Evolutionary conservation across 345 rosid genomes (phyloP), one percentile per base, ranked within the genome.

Genomic region (Capsella bursapastoris): DNA sequence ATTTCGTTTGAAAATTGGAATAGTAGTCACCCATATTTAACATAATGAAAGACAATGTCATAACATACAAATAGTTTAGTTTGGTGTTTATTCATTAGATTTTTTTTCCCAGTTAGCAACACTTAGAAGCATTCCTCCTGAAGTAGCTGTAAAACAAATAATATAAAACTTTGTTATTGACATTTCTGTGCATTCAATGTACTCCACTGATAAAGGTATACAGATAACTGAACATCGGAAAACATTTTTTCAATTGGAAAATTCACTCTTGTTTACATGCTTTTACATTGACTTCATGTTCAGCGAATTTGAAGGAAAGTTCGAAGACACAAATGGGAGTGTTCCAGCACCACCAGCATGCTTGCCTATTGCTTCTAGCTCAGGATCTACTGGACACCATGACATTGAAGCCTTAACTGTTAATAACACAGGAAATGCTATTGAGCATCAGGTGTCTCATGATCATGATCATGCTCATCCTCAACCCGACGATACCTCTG

Each of bases 241-340:
- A 55, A 40, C 11, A 53, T 67, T 35, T 22, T 10, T 27, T 10
- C 0, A 7, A 29, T 68, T 66, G 11, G 35, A 6, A 29, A 48
- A 8, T 5, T 28, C 25, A 28, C 53, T 48, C 34, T 56, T 1
- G 15, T 48, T 69, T 12, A 41, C 68, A 65, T 72, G 44, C 22
- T 50, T 63, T 77, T 41, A 12, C 31, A 71, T 70, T 59, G 71
- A 25, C 57, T 41, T 34, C 31, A 49, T 71, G 60, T 76, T 57
- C 78, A 95, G 99, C 74, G 96, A 87, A 85, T 95, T 95, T 70
- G 97, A 92, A 82, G 95, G 89, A 81, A 95, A 86, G 83, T 83
- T 86, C 47, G 98, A 90, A 77, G 98, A 95, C 73, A 70, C 78
- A 64, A 90, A 86, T 81, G 85, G 88, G 50, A 72, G 57, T 70